Base-by-base conservation (phyloP, 257 asterid species). In the Solanum tarapatanum region DNA sequence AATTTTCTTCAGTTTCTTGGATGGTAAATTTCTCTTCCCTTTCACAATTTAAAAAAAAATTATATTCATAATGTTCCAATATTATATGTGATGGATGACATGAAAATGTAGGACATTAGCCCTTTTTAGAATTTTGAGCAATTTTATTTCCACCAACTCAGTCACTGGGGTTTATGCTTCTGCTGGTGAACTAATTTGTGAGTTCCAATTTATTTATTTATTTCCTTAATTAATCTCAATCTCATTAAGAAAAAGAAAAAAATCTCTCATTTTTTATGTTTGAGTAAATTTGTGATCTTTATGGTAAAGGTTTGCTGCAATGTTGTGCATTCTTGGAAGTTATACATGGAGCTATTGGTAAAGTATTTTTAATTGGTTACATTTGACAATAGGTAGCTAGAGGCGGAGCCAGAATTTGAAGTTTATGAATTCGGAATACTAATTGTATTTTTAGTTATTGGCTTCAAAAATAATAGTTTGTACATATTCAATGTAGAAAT, bases 271-370 rank as follows among this genome's bases (percentile, higher is more conserved):
- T 11, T 85, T 36, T 26, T 76, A 37, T 51, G 30, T 73, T 87
- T 12, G 69, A 28, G 43, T 82, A 85, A 86, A 51, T 7, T n/a
- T 89, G 89, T 86, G 72, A 85, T 64, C 37, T 62, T 68, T 89
- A 14, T 82, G 43, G 32, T 88, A 4, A 66, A 95, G 99, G 98
- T 91, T 86, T 95, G 79, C 76, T 97, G 96, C 99, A 97, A 87
- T 39, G 88, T 89, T 72, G 92, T 89, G 98, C 99, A 51, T 95
- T 95, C 93, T 90, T 97, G 96, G 99, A 97, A 91, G 99, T 97
- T 82, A 87, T 95, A 86, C 98, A 95, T 91, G 99, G 99, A 87
- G 97, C 95, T 84, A 35, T 93, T 86, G 98, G 99, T 97, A 88
- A 91, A 82, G 69, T 87, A 41, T 26, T 11, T 48, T 74, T 23